phyloP scores from a whole-genome alignment of 1,284 basidiomycete genomes.

The Inonotus obliquus region DNA sequence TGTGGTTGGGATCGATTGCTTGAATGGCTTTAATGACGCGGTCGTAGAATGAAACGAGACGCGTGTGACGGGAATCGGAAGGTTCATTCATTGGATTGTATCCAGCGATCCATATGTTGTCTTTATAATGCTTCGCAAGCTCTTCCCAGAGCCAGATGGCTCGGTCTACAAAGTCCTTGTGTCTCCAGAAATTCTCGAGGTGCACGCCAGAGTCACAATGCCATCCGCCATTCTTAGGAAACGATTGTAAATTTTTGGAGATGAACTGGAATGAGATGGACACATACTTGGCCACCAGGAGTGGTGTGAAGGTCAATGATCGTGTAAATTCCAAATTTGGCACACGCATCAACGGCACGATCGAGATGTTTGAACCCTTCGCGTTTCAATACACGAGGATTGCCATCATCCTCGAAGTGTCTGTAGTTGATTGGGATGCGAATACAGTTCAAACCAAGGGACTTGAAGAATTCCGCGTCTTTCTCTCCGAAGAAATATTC shows the following conservation, averaged over 20 bases:
- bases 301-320: slow-evolving; percentile 54
- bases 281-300: slow-evolving; percentile 44
- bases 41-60: slow-evolving; percentile 60
- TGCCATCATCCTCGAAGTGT: slow-evolving; percentile 68
- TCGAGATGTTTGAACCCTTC: slow-evolving; percentile 62
- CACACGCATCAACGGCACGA: slow-evolving; percentile 55
- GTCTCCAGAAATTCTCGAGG: slow-evolving; percentile 61
- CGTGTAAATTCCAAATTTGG: slow-evolving; percentile 53
- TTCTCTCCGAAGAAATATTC: slow-evolving; percentile 69
- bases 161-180: slow-evolving; percentile 75
- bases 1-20: slow-evolving; percentile 59
- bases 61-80: slow-evolving; percentile 49
- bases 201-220: slow-evolving; percentile 50
- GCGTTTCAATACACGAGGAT: slow-evolving; percentile 55
- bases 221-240: slow-evolving; percentile 44
- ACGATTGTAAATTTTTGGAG: too few relatives aligned
- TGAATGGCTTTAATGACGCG: slow-evolving; percentile 60
- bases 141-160: slow-evolving; percentile 65
- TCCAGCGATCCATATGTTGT: slow-evolving; percentile 63
- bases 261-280: background rate
- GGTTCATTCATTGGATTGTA: slow-evolving; percentile 81
- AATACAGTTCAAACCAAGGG: slow-evolving; percentile 67
- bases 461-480: slow-evolving; percentile 69
- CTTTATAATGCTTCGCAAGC: slow-evolving; percentile 60
- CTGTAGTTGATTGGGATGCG: slow-evolving; percentile 63